Conservation (phyloP, 352 stramenopile genomes). For the Globisporangium paroecandrum region DNA sequence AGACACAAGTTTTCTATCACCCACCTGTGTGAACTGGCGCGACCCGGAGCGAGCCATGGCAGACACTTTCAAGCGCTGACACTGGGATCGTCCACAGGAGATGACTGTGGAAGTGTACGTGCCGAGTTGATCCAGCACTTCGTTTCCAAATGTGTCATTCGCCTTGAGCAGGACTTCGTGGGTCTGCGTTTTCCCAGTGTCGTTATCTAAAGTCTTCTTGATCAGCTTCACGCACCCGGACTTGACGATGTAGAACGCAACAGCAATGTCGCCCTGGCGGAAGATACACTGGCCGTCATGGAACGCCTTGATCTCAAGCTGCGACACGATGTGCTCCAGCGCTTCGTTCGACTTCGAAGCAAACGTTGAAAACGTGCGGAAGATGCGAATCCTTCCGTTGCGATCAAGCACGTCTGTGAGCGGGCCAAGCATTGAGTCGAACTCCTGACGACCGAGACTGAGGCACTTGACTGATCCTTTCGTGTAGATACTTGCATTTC, state of each 20-base stretch:
- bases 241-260: conserved; percentile 77
- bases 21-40: conserved; percentile 56
- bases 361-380: conserved; percentile 55
- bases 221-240: conserved; percentile 71
- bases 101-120: conserved; percentile 55
- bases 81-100: conserved; percentile 61
- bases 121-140: conserved; percentile 51
- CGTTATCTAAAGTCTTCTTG: conserved; percentile 34
- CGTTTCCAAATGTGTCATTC: conserved; percentile 71
- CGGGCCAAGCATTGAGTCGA: conserved; percentile 73
- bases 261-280: conserved; percentile 43
- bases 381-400: conserved; percentile 68
- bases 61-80: conserved; percentile 58
- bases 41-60: conserved; percentile 47
- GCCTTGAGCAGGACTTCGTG: conserved; percentile 59
- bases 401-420: conserved; percentile 69
- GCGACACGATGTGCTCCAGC: conserved; percentile 65
- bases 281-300: conserved; percentile 64
- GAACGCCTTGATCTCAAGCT: conserved; percentile 78
- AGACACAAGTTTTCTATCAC: not conserved
- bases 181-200: conserved; percentile 31
- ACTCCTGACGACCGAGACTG: conserved; percentile 63
- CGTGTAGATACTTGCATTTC: conserved; percentile 68
- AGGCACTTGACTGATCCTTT: conserved; percentile 69
- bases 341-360: conserved; percentile 53